Base-by-base conservation (phyloP, 768 basidiomycete species). In the Cubamyces lactineus region DNA sequence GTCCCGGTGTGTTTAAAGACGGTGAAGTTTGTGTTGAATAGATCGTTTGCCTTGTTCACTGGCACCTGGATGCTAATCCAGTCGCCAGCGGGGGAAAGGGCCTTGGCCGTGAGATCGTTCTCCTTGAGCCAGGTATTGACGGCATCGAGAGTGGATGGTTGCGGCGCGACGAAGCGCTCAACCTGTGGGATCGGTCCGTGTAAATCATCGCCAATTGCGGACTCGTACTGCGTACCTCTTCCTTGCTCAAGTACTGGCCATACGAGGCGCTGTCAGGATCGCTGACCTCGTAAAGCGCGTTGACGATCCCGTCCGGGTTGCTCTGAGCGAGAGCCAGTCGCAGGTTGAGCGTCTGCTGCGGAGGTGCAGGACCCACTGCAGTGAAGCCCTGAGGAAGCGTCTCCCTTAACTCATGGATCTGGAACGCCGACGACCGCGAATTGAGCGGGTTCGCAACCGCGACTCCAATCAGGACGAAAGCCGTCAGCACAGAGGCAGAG, bases 291-390 rank as follows among this genome's bases (percentile, higher is more conserved):
- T 71, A 68, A 12, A 79, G 71, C 5, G 70, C 71, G 52, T 74
- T 67, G 52, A 78, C 71, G n/a, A 80, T 70, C 5, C 77, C 77
- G 16, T 54, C 56, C 17, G 74, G 71, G 63, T 80, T 66, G 48
- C 61, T 72, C 55, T 75, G 74, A 30, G 69, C 68, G 49, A 80
- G 72, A 6, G 74, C 78, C 42, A 80, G 65, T 41, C 77, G 76
- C 46, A 80, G 67, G 47, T 68, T 74, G 40, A 82, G 67, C 3
- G 67, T 66, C 1, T 70, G 61, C 54, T 74, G 69, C 1, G 69
- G 63, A 8, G 71, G 48, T 1, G 77, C 75, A 11, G 71, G 52
- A 23, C 75, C 75, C 13, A 63, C 58, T 41, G 63, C 59, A 9
- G 69, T 62, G 62, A 61, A 55, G 26, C 53, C 47, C 9, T 24